Evolutionary conservation across 2,329 filamentous ascomycete species (phyloP).

Genomic region (Ophiosphaerella herpotricha): DNA sequence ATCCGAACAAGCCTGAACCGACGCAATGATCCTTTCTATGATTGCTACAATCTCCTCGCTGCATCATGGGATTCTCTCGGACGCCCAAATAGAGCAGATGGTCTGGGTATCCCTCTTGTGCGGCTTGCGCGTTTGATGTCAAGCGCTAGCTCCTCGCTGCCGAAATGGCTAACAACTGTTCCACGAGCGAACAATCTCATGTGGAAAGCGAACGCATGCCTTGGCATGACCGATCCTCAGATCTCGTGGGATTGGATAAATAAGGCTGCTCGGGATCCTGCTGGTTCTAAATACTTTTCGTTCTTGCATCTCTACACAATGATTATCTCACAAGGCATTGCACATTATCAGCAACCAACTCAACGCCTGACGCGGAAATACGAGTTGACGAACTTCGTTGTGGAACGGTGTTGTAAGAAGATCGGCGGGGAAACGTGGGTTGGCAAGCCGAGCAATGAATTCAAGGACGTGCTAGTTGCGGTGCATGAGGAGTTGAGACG

Average conservation of each 20-base stretch:
- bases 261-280: slow-evolving; percentile 18
- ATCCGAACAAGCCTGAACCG: neutral
- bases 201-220: slow-evolving; percentile 37
- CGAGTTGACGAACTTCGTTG: slow-evolving; percentile 31
- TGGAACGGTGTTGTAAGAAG: slow-evolving; percentile 33
- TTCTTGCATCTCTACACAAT: slow-evolving; percentile 38
- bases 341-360: slow-evolving; percentile 15
- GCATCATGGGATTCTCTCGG: slow-evolving; percentile 35
- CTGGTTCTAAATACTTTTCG: slow-evolving; percentile 22
- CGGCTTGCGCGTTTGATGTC: slow-evolving; percentile 37
- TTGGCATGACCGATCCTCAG: slow-evolving; percentile 16
- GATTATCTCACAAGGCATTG: slow-evolving; percentile 36
- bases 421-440: slow-evolving; percentile 22
- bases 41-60: slow-evolving; percentile 29
- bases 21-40: slow-evolving; percentile 16
- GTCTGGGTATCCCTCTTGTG: slow-evolving; percentile 34
- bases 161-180: slow-evolving; percentile 29
- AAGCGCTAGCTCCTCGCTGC: slow-evolving; percentile 25
- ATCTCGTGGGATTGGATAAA: slow-evolving; percentile 32
- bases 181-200: slow-evolving; percentile 26
- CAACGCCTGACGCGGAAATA: slow-evolving; percentile 19
- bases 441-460: slow-evolving; percentile 23
- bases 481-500: slow-evolving; percentile 35
- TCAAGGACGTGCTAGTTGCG: slow-evolving; percentile 28
- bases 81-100: slow-evolving; percentile 24